phyloP scores from a whole-genome alignment of 768 basidiomycete genomes.

The Boletus patriciae region DNA sequence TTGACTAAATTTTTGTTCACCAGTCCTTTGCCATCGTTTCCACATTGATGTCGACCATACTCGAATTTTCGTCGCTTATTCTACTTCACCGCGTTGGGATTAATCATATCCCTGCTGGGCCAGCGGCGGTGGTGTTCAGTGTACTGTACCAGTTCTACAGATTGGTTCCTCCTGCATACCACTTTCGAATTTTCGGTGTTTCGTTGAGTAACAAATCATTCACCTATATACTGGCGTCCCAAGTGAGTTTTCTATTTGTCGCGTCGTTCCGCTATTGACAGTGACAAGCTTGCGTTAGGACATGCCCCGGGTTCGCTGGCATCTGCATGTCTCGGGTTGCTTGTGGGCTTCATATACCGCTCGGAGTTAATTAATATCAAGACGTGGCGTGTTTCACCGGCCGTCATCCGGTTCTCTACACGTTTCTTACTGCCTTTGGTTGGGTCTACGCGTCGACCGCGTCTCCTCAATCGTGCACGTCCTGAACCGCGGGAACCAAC shows the following conservation, averaged over 20 bases:
- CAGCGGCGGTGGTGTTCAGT: slow-evolving; percentile 73
- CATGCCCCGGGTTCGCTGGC: slow-evolving; percentile 65
- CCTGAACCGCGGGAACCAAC: slow-evolving; percentile 48
- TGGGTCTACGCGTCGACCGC: slow-evolving; percentile 60
- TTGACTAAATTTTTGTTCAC: slow-evolving; percentile 9
- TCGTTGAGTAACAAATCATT: slow-evolving; percentile 76
- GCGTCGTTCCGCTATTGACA: slow-evolving; percentile 1
- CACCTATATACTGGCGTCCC: slow-evolving; percentile 66
- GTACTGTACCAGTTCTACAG: slow-evolving; percentile 81
- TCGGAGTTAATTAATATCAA: slow-evolving; percentile 81
- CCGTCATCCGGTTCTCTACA: slow-evolving; percentile 53
- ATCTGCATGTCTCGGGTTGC: slow-evolving; percentile 61
- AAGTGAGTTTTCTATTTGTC: slow-evolving; percentile 47
- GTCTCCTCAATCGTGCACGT: slow-evolving; percentile 70
- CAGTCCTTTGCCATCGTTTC: slow-evolving; percentile 82
- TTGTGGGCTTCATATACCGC: slow-evolving; percentile 77
- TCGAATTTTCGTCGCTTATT: slow-evolving; percentile 67
- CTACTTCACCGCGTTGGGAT: slow-evolving; percentile 65
- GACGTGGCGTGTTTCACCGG: slow-evolving; percentile 69
- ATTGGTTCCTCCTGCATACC: slow-evolving; percentile 74
- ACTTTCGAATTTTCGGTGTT: slow-evolving; percentile 72
- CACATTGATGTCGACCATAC: slow-evolving; percentile 58
- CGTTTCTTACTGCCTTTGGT: slow-evolving; percentile 65
- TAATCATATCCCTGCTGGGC: slow-evolving; percentile 75
- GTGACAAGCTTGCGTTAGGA: slow-evolving; percentile 61